Percentiles rank a stretch among this genome's conserved stretches.
These are phyloP conservation scores for Viola pubescens DNA, from an alignment of 441 rosid species.

Conservation along the genomic window DNA sequence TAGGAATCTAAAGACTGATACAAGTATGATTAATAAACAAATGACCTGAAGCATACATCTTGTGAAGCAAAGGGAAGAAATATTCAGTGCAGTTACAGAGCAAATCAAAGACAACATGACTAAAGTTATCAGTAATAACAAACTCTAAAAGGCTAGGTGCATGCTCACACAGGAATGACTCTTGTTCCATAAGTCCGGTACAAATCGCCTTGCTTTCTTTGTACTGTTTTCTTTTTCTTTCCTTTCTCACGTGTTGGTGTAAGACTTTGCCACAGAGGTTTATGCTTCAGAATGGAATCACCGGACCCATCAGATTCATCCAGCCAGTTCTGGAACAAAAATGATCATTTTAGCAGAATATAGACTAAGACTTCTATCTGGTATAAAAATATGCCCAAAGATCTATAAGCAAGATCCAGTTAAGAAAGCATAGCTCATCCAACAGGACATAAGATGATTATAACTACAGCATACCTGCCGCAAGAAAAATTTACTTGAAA, in stretches of 20 bases:
- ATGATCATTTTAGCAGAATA: constrained; percentile 15
- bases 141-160: constrained; percentile 14
- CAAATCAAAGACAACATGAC: constrained; percentile 2
- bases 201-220: constrained; percentile 63
- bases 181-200: constrained; percentile 90
- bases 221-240: constrained; percentile 30
- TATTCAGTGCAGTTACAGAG: neutral
- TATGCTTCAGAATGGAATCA: constrained; percentile 85
- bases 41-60: too few species aligned
- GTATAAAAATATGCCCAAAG: neutral
- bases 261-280: constrained; percentile 86
- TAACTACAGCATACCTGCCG: constrained; percentile 58
- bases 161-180: constrained; percentile 93
- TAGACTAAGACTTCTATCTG: neutral
- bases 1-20: too few species aligned
- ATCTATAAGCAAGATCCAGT: neutral
- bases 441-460: constrained; percentile 2
- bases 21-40: too few species aligned
- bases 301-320: constrained; percentile 61
- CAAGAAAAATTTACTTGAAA: constrained; percentile 79
- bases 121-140: constrained; percentile 8
- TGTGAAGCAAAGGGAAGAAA: neutral
- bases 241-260: constrained; percentile 39
- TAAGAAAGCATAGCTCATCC: constrained; percentile 6
- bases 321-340: constrained; percentile 59